A percentile compares a stretch with the other conserved stretches of the same genome.
phyloP scores from a whole-genome alignment of 257 asterid species.

The Catharanthus roseus region DNA sequence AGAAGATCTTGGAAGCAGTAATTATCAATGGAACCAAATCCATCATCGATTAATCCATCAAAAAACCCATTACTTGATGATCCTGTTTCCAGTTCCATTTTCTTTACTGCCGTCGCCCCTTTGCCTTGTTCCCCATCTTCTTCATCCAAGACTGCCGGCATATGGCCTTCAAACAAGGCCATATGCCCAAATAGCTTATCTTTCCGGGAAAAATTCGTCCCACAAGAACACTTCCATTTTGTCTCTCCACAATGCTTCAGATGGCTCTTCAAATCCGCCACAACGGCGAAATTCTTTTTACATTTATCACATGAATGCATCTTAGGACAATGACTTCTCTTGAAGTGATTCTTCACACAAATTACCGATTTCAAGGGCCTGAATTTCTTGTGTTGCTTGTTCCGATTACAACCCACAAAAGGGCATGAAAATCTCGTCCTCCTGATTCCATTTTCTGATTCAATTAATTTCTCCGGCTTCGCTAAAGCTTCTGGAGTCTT shows the following conservation, averaged over 20 bases:
- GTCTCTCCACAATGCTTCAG: constrained; percentile 80
- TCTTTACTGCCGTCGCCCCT: constrained; percentile 10
- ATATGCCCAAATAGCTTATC: constrained; percentile 89
- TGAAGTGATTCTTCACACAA: constrained; percentile 87
- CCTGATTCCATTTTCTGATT: constrained; percentile 6
- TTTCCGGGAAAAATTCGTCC: constrained; percentile 78
- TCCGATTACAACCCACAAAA: constrained; percentile 63
- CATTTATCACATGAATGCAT: constrained; percentile 70
- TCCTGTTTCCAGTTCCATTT: background rate
- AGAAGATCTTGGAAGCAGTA: constrained; percentile 43
- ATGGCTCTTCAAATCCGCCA: constrained; percentile 90
- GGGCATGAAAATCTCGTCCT: constrained; percentile 75
- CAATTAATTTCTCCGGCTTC: constrained; percentile 46
- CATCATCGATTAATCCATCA: constrained; percentile 37
- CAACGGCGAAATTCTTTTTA: constrained; percentile 72
- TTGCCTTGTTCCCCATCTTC: constrained; percentile 19
- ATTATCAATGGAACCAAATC: constrained; percentile 38
- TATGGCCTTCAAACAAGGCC: constrained; percentile 86
- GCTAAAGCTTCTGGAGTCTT: constrained; percentile 76
- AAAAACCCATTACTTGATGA: constrained; percentile 20
- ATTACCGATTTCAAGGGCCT: constrained; percentile 65
- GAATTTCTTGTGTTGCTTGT: constrained; percentile 67
- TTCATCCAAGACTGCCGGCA: constrained; percentile 61
- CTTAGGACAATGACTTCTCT: constrained; percentile 93
- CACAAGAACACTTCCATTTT: constrained; percentile 85